Percentiles rank a stretch among this genome's conserved stretches.
Conservation (phyloP, 2,329 filamentous ascomycete genomes). For the Pseudogymnoascus pannorum region DNA sequence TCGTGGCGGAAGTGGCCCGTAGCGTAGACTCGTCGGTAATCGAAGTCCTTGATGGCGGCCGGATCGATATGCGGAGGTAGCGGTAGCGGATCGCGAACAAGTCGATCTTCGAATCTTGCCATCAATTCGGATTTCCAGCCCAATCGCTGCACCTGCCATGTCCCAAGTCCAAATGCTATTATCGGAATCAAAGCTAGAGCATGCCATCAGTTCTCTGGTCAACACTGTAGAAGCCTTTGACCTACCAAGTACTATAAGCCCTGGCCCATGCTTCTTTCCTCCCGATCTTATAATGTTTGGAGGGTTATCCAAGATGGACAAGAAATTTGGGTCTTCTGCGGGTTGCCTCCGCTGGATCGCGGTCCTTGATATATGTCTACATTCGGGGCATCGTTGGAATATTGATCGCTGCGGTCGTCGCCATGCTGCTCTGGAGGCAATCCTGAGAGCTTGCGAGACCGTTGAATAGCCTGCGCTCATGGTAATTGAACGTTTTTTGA, state of each 20-base stretch:
- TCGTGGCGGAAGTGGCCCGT: constrained; percentile 74
- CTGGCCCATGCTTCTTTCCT: constrained; percentile 61
- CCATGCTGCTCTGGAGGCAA: constrained; percentile 5
- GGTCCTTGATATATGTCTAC: constrained; percentile 23
- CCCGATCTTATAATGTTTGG: constrained; percentile 67
- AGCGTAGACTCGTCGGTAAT: constrained; percentile 78
- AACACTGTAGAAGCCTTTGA: neutral
- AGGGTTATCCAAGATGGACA: constrained; percentile 81
- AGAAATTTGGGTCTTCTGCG: constrained; percentile 71
- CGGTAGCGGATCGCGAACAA: constrained; percentile 77
- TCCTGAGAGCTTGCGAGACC: constrained; percentile 1
- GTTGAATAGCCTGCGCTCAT: constrained; percentile 4
- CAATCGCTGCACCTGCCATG: constrained; percentile 91
- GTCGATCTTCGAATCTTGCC: constrained; percentile 83
- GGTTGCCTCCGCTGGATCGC: constrained; percentile 34
- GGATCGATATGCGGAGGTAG: constrained; percentile 79
- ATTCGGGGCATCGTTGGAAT: constrained; percentile 14
- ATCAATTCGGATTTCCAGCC: constrained; percentile 92
- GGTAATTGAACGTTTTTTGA: constrained; percentile 1
- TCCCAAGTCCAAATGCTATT: constrained; percentile 82
- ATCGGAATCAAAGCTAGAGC: constrained; percentile 62
- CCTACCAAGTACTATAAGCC: constrained; percentile 68
- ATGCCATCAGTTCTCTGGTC: constrained; percentile 3
- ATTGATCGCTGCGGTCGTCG: neutral
- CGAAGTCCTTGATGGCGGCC: constrained; percentile 76